Evolutionary conservation across 495 filamentous ascomycete genomes (phyloP), one percentile per base, ranked within the genome.

Genomic region (Trichoderma erinaceum): DNA sequence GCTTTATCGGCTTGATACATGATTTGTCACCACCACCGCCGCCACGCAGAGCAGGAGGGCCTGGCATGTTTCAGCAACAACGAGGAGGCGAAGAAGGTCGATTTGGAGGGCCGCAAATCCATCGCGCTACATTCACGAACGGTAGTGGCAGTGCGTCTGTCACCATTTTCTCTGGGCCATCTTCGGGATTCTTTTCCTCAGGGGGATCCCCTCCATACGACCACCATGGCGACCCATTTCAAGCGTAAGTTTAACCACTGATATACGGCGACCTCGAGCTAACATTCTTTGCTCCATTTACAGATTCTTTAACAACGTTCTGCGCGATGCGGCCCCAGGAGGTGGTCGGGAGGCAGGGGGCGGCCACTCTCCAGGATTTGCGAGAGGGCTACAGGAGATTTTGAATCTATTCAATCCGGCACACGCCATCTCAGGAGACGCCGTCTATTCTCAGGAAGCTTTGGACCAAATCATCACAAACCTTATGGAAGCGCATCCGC

Each of bases 391-490:
- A 15, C 77, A 77, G 21, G 76, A 81, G 21, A 70, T 82, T 16
- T 70, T 90, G 48, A 76, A 79, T 6, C 69, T 94, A 44, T 75
- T 92, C 48, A 87, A 86, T 70, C 80, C 88, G 41, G 78, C 78
- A 23, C 75, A 76, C 41, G 86, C 81, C 10, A 81, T 82, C 6
- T 81, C 85, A 66, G 92, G 92, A 16, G 94, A 98, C 75, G 91
- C 88, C n/a, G 95, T 97, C 1, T 96, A 92, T 73, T 88, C 89
- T 1, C 92, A 97, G 79, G 93, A 95, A 78, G 92, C 91, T 16
- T 78, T 98, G 0, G 94, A 99, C 75, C 87, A 90, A 41, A 89
- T 99, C 68, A 89, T 99, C 52, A 88, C 92, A 1, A 85, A 90
- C 69, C 80, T 99, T 41, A 92, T 97, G 85, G 94, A 97, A 71